Evolutionary conservation across 352 stramenopile species (phyloP).

Genomic region (Phytophthora palmivora): DNA sequence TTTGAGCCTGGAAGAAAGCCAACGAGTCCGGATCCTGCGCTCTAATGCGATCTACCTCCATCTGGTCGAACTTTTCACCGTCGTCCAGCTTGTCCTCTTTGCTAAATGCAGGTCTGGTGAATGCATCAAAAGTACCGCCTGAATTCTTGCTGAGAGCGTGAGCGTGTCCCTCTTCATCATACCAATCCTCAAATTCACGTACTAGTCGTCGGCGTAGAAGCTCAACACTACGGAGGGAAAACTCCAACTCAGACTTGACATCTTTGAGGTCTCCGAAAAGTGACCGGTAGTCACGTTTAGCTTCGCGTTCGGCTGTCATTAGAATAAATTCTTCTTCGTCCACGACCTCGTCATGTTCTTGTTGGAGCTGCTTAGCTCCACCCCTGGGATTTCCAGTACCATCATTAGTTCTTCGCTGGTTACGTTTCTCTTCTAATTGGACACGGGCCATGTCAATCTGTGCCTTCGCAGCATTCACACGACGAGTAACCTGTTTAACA

Average conservation of each 20-base stretch:
- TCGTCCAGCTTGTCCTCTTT: constrained; percentile 90
- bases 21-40: constrained; percentile 90
- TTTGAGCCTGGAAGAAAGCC: constrained; percentile 93
- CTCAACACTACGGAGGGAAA: constrained; percentile 73
- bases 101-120: constrained; percentile 30
- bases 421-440: constrained; percentile 75
- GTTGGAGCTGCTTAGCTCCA: constrained; percentile 11
- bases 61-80: constrained; percentile 92
- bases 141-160: constrained; percentile 44
- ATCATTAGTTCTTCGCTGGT: constrained; percentile 27
- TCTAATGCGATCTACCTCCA: constrained; percentile 90
- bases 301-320: constrained; percentile 84
- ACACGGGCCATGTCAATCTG: constrained; percentile 73
- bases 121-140: constrained; percentile 28
- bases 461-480: constrained; percentile 83
- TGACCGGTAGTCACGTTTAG: constrained; percentile 85
- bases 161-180: constrained; percentile 35
- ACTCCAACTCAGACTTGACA: constrained; percentile 73
- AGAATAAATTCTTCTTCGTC: constrained; percentile 94
- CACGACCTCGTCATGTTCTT: constrained; percentile 79
- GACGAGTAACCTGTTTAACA: constrained; percentile 70
- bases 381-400: constrained; percentile 3
- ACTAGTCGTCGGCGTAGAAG: constrained; percentile 58
- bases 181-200: too few species aligned
- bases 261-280: constrained; percentile 89